Conservation (phyloP, 1,284 basidiomycete species). For the Cutaneotrichosporon daszewskae region DNA sequence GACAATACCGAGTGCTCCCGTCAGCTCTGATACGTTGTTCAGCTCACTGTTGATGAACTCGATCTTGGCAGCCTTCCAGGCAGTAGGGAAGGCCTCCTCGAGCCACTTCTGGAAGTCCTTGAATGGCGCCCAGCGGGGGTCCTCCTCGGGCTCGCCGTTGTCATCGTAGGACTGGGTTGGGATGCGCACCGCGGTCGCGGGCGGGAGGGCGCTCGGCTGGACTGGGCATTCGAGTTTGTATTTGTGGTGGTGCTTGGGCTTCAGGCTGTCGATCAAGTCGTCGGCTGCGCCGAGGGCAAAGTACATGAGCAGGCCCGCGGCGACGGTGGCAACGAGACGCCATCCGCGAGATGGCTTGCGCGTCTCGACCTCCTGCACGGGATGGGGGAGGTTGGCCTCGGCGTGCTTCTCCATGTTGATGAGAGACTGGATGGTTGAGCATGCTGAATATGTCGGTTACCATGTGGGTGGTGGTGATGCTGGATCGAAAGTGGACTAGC, state of each 20-base stretch:
- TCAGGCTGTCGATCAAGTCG: no score
- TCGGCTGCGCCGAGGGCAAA: no score
- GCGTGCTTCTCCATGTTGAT: not conserved
- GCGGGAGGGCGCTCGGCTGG: slow-evolving; percentile 35
- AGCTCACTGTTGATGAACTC: slow-evolving; percentile 48
- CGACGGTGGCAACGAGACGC: not conserved
- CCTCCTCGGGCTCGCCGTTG: slow-evolving; percentile 44
- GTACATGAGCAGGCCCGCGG: no score
- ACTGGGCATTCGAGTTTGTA: slow-evolving; percentile 28
- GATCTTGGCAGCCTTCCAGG: slow-evolving; percentile 30
- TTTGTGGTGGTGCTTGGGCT: not conserved
- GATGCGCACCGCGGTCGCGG: slow-evolving; percentile 40
- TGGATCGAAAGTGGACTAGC: no score
- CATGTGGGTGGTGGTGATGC: no score
- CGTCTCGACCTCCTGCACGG: not conserved
- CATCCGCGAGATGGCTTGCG: not conserved
- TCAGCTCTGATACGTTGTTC: not conserved
- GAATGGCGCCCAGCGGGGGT: slow-evolving; percentile 44
- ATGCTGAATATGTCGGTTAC: no score
- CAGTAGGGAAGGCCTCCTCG: slow-evolving; percentile 36
- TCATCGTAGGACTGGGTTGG: slow-evolving; percentile 44
- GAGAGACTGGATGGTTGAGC: no score
- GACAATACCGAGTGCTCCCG: slow-evolving; percentile 46
- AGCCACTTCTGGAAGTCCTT: slow-evolving; percentile 44
- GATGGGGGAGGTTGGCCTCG: not conserved